A percentile compares a stretch with the other conserved stretches of the same genome.
Conservation (phyloP, 495 filamentous ascomycete genomes). For the Aspergillus ellipticus region DNA sequence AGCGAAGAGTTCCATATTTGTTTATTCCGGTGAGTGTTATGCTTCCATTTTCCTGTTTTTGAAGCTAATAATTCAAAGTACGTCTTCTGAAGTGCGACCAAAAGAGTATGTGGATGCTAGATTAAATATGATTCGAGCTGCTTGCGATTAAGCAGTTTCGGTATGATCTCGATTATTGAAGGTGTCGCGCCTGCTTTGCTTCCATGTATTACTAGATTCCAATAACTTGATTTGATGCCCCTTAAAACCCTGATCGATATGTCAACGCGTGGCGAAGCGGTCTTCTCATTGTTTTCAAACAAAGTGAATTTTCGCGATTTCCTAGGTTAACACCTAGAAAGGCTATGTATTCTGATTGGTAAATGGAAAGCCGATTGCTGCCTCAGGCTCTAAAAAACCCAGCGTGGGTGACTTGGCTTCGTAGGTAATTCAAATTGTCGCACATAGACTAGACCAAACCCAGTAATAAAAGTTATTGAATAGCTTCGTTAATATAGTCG, state of each 20-base stretch:
- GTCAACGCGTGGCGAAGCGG: not conserved
- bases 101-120: not conserved
- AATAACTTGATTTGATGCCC: not conserved
- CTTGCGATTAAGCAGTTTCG: no score
- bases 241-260: no score
- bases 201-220: not conserved
- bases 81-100: slow-evolving; percentile 9
- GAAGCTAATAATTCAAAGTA: slow-evolving; percentile 12
- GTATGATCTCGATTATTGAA: no score
- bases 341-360: not conserved
- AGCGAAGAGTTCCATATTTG: slow-evolving; percentile 77
- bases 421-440: not conserved
- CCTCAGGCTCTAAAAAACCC: no score
- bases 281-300: not conserved
- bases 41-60: not conserved
- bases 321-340: not conserved
- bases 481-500: slow-evolving; percentile 13
- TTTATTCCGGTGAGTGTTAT: slow-evolving; percentile 82
- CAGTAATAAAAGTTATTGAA: not conserved
- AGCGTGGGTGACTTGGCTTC: not conserved
- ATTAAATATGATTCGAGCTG: no score
- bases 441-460: not conserved
- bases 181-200: no score
- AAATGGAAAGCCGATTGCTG: no score
- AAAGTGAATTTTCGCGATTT: not conserved